Base-by-base conservation (phyloP, 1,284 basidiomycete genomes). In the Coniophora puteana region DNA sequence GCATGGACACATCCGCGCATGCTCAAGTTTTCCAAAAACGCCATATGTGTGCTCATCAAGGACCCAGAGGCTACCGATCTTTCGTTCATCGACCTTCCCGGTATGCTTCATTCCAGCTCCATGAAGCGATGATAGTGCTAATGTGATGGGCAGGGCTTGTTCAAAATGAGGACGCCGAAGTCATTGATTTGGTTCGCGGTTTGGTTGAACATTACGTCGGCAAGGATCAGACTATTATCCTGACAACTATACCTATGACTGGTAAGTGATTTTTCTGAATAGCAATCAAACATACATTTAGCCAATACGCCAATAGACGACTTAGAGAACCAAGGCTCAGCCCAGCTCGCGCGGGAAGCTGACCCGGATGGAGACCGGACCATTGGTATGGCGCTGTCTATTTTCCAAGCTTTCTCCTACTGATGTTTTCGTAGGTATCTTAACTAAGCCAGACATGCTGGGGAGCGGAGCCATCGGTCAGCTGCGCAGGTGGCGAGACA, bases 371-470 rank as follows among this genome's bases (percentile, higher is more conserved):
- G 79, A 4, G 49, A 63, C 16, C 68, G 81, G 13, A 85, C 80
- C 0, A 82, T 84, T 38, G 80, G 82, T 78, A 39, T 14, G 48
- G 39, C 2, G 7, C 36, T 21, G 22, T 12, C 6, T 23, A 5
- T 25, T 3, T 11, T 11, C 8, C 18, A 14, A n/a, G 3, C 3
- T 6, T 11, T 12, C 5, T 33, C 0, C 20, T 27, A 38, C 29
- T 13, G 20, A 6, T 21, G 35, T 30, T 30, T 36, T 27, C 20
- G 24, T 13, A 81, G 79, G 76, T n/a, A 71, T 84, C 0, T 59
- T 83, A 16, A 84, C 83, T 0, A 85, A 86, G 47, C 78, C 81
- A 0, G 82, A 85, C 37, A 67, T 61, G 5, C 57, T 83, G 3
- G 55, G 65, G 1, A 33, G 54, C 0, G 78, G 78, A 11, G 68